These are phyloP conservation scores for Suillus alpinus DNA, from an alignment of 768 basidiomycete species.

Conservation along the genomic window DNA sequence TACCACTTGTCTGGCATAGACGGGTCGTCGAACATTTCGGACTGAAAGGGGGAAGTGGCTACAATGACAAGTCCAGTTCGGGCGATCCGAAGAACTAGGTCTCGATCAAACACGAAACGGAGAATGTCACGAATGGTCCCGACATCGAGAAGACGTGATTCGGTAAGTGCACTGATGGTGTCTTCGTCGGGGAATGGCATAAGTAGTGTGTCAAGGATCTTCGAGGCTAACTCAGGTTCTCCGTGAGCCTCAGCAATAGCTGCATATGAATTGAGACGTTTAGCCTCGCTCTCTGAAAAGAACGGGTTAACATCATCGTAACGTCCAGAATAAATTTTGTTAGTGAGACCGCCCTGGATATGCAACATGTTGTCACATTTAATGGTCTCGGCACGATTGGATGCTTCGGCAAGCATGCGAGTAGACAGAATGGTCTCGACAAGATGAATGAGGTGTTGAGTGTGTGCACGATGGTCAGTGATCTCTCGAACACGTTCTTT, in stretches of 20 bases:
- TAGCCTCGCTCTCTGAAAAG: neutral
- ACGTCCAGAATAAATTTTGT: neutral
- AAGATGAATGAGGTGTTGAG: neutral
- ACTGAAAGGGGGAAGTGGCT: no score
- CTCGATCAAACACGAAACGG: neutral
- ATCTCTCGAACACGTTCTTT: neutral
- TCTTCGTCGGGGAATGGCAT: neutral
- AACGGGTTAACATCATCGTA: neutral
- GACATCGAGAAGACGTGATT: neutral
- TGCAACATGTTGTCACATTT: neutral
- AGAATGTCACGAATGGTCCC: neutral
- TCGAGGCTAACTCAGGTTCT: neutral
- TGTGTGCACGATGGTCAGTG: neutral
- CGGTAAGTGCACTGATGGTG: neutral
- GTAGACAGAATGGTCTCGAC: neutral
- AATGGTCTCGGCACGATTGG: accelerated
- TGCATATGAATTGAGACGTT: neutral
- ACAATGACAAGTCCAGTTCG: no score
- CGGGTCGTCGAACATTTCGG: no score
- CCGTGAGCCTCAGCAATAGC: neutral
- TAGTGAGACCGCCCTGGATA: neutral
- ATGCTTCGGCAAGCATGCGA: neutral
- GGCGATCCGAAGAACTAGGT: neutral
- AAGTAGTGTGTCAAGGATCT: neutral
- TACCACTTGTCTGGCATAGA: no score